Base-by-base conservation (phyloP, 2,329 filamentous ascomycete species). In the Trichoderma guizhouense region DNA sequence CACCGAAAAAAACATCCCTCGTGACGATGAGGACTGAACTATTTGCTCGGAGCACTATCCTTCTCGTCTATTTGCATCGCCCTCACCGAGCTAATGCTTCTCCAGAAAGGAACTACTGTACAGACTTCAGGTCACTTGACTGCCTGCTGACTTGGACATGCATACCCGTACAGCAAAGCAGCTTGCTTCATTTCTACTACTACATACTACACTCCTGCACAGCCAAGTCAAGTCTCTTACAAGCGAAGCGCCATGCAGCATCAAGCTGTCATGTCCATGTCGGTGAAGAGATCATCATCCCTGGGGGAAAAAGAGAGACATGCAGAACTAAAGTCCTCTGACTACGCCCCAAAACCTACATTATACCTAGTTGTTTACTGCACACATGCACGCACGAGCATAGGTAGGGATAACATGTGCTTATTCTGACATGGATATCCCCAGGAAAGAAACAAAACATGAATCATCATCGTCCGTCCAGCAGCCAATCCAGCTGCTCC, bases 81-180 rank as follows among this genome's bases (percentile, higher is more conserved):
- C 34, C 21, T 53, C 30, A 55, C 47, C 47, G 63, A 66, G 63
- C 62, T 34, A 53, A 51, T 11, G 47, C n/a, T 21, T 47, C 62
- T 65, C 43, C 43, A 64, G 15, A 64, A 64, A 65, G 36, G 28
- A 51, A 51, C n/a, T 28, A 64, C 15, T 43, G 39, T 43, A 8
- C 7, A 30, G 26, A 51, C 39, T 24, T 47, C 9, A 7, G 47
- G 62, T 65, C 62, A 65, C 43, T 65, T 53, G 62, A 65, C 28
- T 28, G 15, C 39, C 62, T 51, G 39, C 62, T 66, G 63, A 66
- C 63, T 66, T 66, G 51, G 26, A 55, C 63, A 32, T 66, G 43
- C 63, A 65, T 53, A 60, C 7, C 7, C 30, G 18, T 34, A 65
- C 62, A 66, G 51, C 21, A 36, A 36, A 28, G 36, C 58, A 18